These are phyloP conservation scores for Tulasnella sp. DNA, from an alignment of 768 basidiomycete species.

Conservation along the genomic window DNA sequence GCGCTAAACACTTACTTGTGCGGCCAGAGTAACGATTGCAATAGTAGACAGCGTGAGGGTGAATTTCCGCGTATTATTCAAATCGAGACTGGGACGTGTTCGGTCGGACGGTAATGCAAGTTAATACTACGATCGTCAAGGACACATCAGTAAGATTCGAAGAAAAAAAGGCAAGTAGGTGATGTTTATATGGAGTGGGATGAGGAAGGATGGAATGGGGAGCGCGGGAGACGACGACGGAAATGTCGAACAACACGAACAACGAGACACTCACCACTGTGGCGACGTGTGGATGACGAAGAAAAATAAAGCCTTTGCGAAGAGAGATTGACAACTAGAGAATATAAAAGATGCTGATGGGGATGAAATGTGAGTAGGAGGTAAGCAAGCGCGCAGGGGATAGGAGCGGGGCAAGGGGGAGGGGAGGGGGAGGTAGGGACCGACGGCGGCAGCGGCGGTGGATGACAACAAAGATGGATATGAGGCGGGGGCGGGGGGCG, in stretches of 20 bases:
- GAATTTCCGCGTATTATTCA: neutral
- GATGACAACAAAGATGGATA: neutral
- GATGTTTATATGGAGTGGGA: neutral
- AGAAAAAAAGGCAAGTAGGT: neutral
- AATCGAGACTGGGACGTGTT: neutral
- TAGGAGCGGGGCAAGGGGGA: neutral
- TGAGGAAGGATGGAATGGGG: neutral
- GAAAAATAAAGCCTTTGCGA: too few relatives aligned
- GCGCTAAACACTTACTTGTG: too few relatives aligned
- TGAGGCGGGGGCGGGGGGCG: neutral
- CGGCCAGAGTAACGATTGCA: slow-evolving; percentile 4
- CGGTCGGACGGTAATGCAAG: neutral
- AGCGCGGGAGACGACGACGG: too few relatives aligned
- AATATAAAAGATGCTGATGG: too few relatives aligned
- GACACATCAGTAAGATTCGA: neutral
- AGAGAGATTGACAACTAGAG: neutral
- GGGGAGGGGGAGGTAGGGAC: neutral
- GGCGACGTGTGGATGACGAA: too few relatives aligned
- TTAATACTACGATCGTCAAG: neutral
- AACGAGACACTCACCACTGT: too few relatives aligned
- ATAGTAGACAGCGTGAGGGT: neutral
- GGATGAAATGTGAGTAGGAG: neutral
- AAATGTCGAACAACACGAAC: too few relatives aligned
- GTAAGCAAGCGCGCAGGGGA: neutral
- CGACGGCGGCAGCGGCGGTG: slow-evolving; percentile 2